phyloP scores from a whole-genome alignment of 257 asterid species.

The Nicotiana attenuata region DNA sequence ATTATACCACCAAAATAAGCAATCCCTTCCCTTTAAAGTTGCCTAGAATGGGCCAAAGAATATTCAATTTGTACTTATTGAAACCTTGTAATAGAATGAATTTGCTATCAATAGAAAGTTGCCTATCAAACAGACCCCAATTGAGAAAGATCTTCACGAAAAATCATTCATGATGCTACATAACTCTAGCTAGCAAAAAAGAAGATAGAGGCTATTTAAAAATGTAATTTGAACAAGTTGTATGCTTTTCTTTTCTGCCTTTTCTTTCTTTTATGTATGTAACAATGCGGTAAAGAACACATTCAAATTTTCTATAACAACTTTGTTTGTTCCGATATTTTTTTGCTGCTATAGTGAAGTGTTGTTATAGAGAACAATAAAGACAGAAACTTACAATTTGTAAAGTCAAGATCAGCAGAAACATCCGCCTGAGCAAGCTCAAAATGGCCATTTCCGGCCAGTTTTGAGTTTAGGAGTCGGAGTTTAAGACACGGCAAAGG shows the following conservation, averaged over 20 bases:
- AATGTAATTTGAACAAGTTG: neutral
- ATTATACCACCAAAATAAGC: slow-evolving; percentile 6
- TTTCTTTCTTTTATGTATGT: neutral
- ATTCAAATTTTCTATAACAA: too few species aligned
- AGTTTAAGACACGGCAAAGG: too few species aligned
- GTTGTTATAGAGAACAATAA: too few species aligned
- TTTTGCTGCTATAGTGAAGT: too few species aligned
- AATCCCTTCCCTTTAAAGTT: slow-evolving; percentile 7
- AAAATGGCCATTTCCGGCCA: too few species aligned
- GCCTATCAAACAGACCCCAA: neutral
- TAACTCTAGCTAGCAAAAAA: neutral
- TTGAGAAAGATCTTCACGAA: neutral
- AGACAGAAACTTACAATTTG: too few species aligned
- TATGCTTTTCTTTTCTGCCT: neutral
- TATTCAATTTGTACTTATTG: slow-evolving; percentile 6
- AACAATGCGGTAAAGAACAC: neutral
- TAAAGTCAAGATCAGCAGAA: too few species aligned
- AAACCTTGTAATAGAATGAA: slow-evolving; percentile 9
- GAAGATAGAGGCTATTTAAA: neutral
- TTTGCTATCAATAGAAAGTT: neutral
- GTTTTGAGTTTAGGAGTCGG: too few species aligned
- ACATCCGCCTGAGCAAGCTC: too few species aligned
- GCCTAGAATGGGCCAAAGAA: slow-evolving; percentile 1
- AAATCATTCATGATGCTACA: neutral
- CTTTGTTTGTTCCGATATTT: too few species aligned